Percentiles rank a stretch among this genome's conserved stretches.
These are phyloP conservation scores for Cornus florida DNA, from an alignment of 148 eudicot species.

Conservation along the genomic window DNA sequence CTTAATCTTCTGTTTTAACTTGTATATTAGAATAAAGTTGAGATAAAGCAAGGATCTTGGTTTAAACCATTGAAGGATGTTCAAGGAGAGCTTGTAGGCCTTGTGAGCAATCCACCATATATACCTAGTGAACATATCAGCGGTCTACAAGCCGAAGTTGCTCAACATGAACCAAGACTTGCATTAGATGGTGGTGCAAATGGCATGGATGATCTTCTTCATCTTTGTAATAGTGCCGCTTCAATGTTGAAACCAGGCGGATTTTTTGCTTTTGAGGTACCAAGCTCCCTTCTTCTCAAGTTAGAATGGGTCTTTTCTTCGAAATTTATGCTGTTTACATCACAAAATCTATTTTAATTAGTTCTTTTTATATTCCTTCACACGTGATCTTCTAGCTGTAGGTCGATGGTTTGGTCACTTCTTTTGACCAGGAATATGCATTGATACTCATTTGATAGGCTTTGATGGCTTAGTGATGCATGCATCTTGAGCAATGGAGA, in stretches of 20 bases:
- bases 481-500: background rate
- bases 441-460: background rate
- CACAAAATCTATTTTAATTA: background rate
- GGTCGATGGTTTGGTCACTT: background rate
- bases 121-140: slow-evolving; percentile 73
- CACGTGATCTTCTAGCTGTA: background rate
- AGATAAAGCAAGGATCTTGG: slow-evolving; percentile 77
- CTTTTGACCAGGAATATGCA: background rate
- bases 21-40: slow-evolving; percentile 50
- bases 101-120: slow-evolving; percentile 96
- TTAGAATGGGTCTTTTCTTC: background rate
- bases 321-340: background rate
- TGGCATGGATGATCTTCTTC: slow-evolving; percentile 64
- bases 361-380: background rate
- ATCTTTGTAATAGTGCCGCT: slow-evolving; percentile 55
- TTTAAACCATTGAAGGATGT: slow-evolving; percentile 68
- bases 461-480: background rate
- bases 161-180: slow-evolving; percentile 79
- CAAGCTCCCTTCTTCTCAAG: background rate
- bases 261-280: slow-evolving; percentile 89
- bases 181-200: slow-evolving; percentile 83
- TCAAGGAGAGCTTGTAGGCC: slow-evolving; percentile 69
- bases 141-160: slow-evolving; percentile 88
- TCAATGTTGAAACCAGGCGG: slow-evolving; percentile 82
- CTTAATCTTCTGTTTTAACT: slow-evolving; percentile 8